Percentiles rank a stretch among this genome's conserved stretches.
Evolutionary conservation across 805 yeast species (phyloP).

Genomic region (Priceomyces haplophilus): DNA sequence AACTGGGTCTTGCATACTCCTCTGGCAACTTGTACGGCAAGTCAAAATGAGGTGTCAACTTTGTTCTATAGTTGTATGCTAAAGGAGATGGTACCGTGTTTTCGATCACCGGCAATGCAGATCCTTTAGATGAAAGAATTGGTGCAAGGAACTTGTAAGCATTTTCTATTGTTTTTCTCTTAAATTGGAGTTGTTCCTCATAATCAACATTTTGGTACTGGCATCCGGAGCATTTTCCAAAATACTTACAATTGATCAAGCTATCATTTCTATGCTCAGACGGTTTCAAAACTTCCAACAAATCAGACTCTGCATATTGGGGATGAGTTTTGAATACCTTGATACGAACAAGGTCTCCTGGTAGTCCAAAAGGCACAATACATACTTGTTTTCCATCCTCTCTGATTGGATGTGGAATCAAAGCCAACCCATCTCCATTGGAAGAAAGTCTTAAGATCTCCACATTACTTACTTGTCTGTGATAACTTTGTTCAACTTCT

Average conservation of each 20-base stretch:
- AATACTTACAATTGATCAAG: constrained; percentile 73
- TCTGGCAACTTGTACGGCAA: constrained; percentile 54
- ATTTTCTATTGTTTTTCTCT: constrained; percentile 69
- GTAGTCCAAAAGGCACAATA: constrained; percentile 80
- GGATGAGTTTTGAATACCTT: constrained; percentile 79
- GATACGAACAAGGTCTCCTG: constrained; percentile 75
- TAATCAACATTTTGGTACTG: constrained; percentile 84
- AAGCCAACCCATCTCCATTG: constrained; percentile 84
- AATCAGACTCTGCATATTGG: constrained; percentile 69
- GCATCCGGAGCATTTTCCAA: constrained; percentile 92
- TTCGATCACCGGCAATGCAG: constrained; percentile 56
- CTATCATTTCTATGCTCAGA: constrained; percentile 48
- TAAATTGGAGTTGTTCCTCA: constrained; percentile 66
- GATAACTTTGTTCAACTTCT: constrained; percentile 46
- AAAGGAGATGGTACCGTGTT: constrained; percentile 75
- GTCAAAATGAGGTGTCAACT: constrained; percentile 93
- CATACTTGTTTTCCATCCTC: constrained; percentile 54
- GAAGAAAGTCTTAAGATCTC: constrained; percentile 59
- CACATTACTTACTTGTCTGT: constrained; percentile 58
- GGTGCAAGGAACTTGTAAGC: constrained; percentile 82
- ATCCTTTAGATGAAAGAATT: constrained; percentile 32
- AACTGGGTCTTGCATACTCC: constrained; percentile 52
- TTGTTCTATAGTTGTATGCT: constrained; percentile 78
- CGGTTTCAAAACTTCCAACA: constrained; percentile 45
- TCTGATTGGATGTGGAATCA: constrained; percentile 58